Base-by-base conservation (phyloP, 2,329 filamentous ascomycete genomes). In the Podosphaera fusca region DNA sequence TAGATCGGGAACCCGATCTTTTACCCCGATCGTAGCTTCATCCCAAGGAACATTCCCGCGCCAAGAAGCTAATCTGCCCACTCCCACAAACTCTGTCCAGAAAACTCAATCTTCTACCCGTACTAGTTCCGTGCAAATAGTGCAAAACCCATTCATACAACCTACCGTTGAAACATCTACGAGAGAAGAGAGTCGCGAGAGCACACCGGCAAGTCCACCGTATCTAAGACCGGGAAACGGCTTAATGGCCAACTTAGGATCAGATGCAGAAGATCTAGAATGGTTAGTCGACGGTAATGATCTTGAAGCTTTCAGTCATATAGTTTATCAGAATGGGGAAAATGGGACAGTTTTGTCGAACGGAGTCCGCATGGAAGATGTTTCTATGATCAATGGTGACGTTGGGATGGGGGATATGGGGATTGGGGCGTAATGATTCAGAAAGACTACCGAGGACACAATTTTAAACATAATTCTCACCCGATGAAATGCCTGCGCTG, bases 171-270 rank as follows among this genome's bases (percentile, higher is more conserved):
- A 50, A 2, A 10, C 33, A 30, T 62, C 62, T 14, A 56, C 60
- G 45, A 65, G 62, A 9, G 67, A 68, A 9, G 69, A 70, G 51
- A 73, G 73, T 51, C 60, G 67, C 52, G 68, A 70, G n/a, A 74
- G 75, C 59, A 74, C 79, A 52, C 70, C 72, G 40, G 75, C 76
- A 51, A 79, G 80, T 63, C 74, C 77, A 34, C 73, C 80, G 49
- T 84, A 84, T 61, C 80, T 80, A 0, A 75, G 75, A 60, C 71
- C 80, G 5, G 81, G 81, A 1, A 74, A 80, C 57, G 81, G 81
- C 1, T 70, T 84, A 34, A 74, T 69, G 67, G 61, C 64, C 6
- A 68, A 72, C 31, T 64, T 83, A 29, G 72, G 75, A 5, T 73
- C 74, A 0, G 77, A 82, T 61, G 72, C 72, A 21, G 74, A 78